Evolutionary conservation across 805 yeast genomes (phyloP).

Genomic region (Peterozyma xylosa): DNA sequence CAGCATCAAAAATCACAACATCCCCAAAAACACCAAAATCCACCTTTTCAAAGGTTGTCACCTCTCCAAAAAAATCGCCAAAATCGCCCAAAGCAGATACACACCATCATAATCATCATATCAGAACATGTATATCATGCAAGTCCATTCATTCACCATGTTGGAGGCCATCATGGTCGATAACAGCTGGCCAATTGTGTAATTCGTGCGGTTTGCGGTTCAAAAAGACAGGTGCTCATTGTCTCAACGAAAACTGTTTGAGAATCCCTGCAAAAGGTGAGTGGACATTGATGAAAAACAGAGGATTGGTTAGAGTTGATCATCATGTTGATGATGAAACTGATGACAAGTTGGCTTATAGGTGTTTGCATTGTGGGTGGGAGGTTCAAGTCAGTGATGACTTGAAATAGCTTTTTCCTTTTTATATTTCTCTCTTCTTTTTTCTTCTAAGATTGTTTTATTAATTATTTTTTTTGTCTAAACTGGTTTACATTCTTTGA

Average conservation of each 20-base stretch:
- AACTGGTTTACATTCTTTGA: too few relatives aligned
- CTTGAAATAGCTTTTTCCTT: too few relatives aligned
- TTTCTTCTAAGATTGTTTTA: too few relatives aligned
- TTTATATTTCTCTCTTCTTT: too few relatives aligned
- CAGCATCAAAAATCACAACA: background rate
- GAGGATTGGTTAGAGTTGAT: constrained; percentile 37
- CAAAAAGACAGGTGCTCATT: constrained; percentile 90
- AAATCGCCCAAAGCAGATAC: constrained; percentile 10
- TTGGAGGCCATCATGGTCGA: constrained; percentile 97
- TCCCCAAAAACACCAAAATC: constrained; percentile 8
- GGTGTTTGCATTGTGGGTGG: constrained; percentile 54
- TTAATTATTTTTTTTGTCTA: too few relatives aligned
- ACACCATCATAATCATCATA: constrained; percentile 14
- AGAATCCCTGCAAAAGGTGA: constrained; percentile 96
- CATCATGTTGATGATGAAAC: constrained; percentile 3
- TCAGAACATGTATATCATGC: constrained; percentile 80
- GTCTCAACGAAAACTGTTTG: constrained; percentile 66
- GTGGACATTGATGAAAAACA: constrained; percentile 78
- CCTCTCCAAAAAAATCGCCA: constrained; percentile 8
- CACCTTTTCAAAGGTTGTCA: background rate
- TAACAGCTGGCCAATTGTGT: constrained; percentile 88
- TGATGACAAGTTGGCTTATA: constrained; percentile 20
- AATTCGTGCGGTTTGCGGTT: constrained; percentile 93
- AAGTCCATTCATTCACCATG: constrained; percentile 90
- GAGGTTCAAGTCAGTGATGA: constrained; percentile 38